These are phyloP conservation scores for Botrytis byssoidea DNA, from an alignment of 2,329 filamentous ascomycete species.

Conservation along the genomic window DNA sequence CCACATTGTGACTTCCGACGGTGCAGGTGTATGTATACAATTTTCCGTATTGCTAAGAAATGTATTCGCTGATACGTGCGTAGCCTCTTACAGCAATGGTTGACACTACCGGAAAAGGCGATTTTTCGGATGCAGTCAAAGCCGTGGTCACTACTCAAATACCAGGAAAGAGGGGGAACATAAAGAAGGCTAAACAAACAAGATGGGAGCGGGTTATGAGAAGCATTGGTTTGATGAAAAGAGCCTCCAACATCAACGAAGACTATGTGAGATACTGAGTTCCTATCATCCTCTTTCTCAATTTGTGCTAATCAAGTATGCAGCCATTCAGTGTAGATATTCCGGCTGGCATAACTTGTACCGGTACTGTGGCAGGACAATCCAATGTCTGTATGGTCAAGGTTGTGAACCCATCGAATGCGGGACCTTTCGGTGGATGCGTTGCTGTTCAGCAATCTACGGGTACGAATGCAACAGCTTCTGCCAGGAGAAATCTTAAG, in stretches of 20 bases:
- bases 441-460: slow-evolving; percentile 41
- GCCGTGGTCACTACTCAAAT: slow-evolving; percentile 40
- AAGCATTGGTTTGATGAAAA: slow-evolving; percentile 24
- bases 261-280: slow-evolving; percentile 39
- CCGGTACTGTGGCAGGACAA: slow-evolving; percentile 40
- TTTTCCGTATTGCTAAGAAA: background rate
- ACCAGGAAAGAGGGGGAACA: slow-evolving; percentile 42
- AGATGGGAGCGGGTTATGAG: slow-evolving; percentile 22
- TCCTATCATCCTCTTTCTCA: too few relatives aligned
- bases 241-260: slow-evolving; percentile 27
- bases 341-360: slow-evolving; percentile 44
- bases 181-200: slow-evolving; percentile 32
- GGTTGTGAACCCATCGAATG: slow-evolving; percentile 44
- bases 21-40: slow-evolving; percentile 38
- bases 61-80: background rate
- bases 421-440: slow-evolving; percentile 46
- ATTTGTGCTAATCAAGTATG: background rate
- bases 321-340: slow-evolving; percentile 40
- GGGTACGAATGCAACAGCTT: slow-evolving; percentile 20
- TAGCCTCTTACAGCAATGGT: slow-evolving; percentile 35
- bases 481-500: slow-evolving; percentile 4
- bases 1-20: slow-evolving; percentile 46
- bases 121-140: slow-evolving; percentile 36
- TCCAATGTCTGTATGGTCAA: slow-evolving; percentile 45
- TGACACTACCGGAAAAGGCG: slow-evolving; percentile 55